Percentiles rank a stretch among this genome's conserved stretches.
Evolutionary conservation across 495 filamentous ascomycete genomes (phyloP).

Genomic region (Podospora pseudopauciseta): DNA sequence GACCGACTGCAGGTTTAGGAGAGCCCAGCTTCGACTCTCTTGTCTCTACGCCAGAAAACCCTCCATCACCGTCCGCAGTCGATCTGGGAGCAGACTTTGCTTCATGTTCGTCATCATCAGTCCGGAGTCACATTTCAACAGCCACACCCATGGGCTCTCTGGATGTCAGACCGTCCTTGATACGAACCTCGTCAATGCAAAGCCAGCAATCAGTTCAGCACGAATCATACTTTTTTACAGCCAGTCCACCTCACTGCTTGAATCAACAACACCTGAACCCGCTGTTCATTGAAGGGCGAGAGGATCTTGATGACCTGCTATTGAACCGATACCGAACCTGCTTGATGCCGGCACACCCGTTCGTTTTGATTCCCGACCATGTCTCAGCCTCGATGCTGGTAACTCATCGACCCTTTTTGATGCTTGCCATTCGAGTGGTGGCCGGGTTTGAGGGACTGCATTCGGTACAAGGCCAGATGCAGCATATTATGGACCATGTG

Average conservation of each 20-base stretch:
- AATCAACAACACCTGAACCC: background rate
- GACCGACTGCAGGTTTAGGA: background rate
- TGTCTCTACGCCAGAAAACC: constrained; percentile 15
- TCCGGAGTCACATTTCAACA: background rate
- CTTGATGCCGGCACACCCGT: constrained; percentile 37
- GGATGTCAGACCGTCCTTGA: background rate
- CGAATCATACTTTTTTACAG: constrained; percentile 5
- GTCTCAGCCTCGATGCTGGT: constrained; percentile 24
- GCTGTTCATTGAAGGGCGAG: constrained; percentile 5
- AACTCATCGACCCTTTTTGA: constrained; percentile 32
- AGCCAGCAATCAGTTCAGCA: background rate
- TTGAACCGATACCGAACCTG: constrained; percentile 33
- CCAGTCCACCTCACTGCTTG: background rate
- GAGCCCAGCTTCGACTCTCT: constrained; percentile 10
- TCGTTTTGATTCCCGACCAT: constrained; percentile 34
- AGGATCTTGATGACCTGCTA: constrained; percentile 31
- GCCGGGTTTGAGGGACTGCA: constrained; percentile 37
- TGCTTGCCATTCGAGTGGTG: constrained; percentile 37
- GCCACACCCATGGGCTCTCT: constrained; percentile 2
- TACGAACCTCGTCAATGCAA: background rate
- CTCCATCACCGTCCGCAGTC: constrained; percentile 7
- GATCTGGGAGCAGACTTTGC: background rate
- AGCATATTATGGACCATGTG: constrained; percentile 38
- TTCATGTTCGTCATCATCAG: constrained; percentile 3
- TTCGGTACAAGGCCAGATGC: constrained; percentile 37